A percentile compares a stretch with the other conserved stretches of the same genome.
Conservation (phyloP, 2,329 filamentous ascomycete species). For the Phaeomoniella chlamydospora region DNA sequence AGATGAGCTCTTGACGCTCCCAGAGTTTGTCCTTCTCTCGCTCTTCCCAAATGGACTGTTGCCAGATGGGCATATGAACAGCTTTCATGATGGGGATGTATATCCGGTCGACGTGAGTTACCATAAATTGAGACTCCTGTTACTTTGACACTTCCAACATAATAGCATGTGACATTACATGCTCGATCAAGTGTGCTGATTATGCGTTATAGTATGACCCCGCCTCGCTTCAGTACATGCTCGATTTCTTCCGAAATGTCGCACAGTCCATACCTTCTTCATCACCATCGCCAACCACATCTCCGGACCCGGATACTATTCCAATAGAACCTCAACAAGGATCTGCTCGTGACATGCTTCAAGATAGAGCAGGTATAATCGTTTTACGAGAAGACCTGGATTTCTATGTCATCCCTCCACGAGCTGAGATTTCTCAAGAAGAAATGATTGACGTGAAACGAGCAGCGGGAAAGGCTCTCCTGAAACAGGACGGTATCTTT, state of each 20-base stretch:
- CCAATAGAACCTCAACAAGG: constrained; percentile 59
- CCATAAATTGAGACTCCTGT: too few relatives aligned
- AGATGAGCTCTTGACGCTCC: constrained; percentile 87
- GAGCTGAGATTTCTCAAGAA: constrained; percentile 63
- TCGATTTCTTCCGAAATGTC: constrained; percentile 93
- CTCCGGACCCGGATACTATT: constrained; percentile 46
- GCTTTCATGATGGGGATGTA: constrained; percentile 81
- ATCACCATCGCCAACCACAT: constrained; percentile 48
- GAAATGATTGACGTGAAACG: constrained; percentile 97
- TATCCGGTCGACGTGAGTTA: constrained; percentile 93
- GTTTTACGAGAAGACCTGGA: constrained; percentile 91
- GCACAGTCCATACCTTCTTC: constrained; percentile 86
- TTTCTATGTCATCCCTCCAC: constrained; percentile 90
- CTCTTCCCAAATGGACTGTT: constrained; percentile 97
- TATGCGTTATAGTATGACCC: constrained; percentile 71
- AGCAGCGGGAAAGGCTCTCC: constrained; percentile 71
- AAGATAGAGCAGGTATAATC: constrained; percentile 89
- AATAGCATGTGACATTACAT: too few relatives aligned
- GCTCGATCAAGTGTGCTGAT: too few relatives aligned
- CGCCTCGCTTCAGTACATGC: constrained; percentile 92
- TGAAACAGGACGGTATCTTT: constrained; percentile 88
- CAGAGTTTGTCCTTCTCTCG: constrained; percentile 94
- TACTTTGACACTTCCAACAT: too few relatives aligned
- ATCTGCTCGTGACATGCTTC: constrained; percentile 59
- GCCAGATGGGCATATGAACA: constrained; percentile 88